Conservation (phyloP, 2,329 filamentous ascomycete species). For the Orbilia blumenaviensis region DNA sequence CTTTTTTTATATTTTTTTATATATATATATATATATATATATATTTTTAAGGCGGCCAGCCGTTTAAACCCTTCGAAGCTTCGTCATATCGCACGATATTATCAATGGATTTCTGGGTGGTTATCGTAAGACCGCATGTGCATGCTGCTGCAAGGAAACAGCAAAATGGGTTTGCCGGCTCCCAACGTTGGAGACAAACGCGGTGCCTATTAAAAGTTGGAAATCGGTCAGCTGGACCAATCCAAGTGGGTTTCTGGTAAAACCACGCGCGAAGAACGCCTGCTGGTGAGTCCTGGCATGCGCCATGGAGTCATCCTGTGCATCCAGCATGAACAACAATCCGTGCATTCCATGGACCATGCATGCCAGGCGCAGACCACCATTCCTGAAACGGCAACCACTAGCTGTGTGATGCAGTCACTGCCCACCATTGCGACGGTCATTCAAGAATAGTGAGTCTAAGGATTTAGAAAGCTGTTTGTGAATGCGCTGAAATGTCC, state of each 20-base stretch:
- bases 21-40: too few species aligned
- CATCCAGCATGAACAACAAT: constrained; percentile 34
- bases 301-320: constrained; percentile 49
- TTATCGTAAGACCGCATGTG: neutral
- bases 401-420: constrained; percentile 52
- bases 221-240: constrained; percentile 43
- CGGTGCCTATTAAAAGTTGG: constrained; percentile 8
- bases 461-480: neutral
- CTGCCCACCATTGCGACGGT: constrained; percentile 15
- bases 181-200: constrained; percentile 10
- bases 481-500: neutral
- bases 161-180: neutral
- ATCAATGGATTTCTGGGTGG: neutral
- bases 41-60: too few species aligned
- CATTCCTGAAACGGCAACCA: constrained; percentile 19
- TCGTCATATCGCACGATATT: neutral
- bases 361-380: constrained; percentile 25
- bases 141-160: too few species aligned
- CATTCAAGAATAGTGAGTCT: constrained; percentile 15
- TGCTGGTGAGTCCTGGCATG: constrained; percentile 45
- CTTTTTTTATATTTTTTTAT: too few species aligned
- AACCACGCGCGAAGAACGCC: constrained; percentile 48
- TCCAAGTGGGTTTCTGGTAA: constrained; percentile 15
- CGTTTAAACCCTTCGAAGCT: neutral
- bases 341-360: constrained; percentile 39